Conservation (phyloP, 805 yeast species). For the Wickerhamiella azymoides region DNA sequence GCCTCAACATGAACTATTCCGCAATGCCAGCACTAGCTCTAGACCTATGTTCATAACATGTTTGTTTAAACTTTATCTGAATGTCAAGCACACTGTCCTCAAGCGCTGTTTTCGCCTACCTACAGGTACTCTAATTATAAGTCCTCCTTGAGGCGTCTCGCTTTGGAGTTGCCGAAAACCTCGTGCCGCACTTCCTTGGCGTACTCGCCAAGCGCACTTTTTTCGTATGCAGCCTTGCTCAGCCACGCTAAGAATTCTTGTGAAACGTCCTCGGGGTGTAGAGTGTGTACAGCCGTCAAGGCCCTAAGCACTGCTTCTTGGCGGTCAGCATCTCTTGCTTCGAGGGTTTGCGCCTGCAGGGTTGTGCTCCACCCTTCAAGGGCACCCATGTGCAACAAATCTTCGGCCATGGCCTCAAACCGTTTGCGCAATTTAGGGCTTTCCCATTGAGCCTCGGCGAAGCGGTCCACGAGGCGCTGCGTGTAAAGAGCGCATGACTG, state of each 20-base stretch:
- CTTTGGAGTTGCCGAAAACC: slow-evolving; percentile 13
- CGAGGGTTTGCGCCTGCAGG: not conserved
- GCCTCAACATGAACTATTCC: no score
- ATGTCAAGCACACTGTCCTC: no score
- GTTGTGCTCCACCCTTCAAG: not conserved
- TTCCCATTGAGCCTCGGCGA: slow-evolving; percentile 5
- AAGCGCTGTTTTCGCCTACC: no score
- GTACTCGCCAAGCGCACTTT: not conserved
- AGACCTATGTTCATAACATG: no score
- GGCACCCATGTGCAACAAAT: not conserved
- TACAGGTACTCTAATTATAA: not conserved
- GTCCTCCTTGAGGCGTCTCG: slow-evolving; percentile 9
- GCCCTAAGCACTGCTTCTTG: not conserved
- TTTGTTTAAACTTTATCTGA: no score
- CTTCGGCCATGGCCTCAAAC: slow-evolving; percentile 7
- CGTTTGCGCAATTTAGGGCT: not conserved
- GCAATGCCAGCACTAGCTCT: no score
- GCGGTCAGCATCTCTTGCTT: not conserved
- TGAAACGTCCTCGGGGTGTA: not conserved
- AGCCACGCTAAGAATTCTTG: slow-evolving; percentile 7
- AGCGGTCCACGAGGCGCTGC: slow-evolving; percentile 11
- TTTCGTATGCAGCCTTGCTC: not conserved
- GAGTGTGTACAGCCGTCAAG: not conserved
- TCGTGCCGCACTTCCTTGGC: slow-evolving; percentile 8
- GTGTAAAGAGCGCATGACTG: slow-evolving; percentile 18